Base-by-base conservation (phyloP, 2,329 filamentous ascomycete species). In the Pleurostoma richardsiae region DNA sequence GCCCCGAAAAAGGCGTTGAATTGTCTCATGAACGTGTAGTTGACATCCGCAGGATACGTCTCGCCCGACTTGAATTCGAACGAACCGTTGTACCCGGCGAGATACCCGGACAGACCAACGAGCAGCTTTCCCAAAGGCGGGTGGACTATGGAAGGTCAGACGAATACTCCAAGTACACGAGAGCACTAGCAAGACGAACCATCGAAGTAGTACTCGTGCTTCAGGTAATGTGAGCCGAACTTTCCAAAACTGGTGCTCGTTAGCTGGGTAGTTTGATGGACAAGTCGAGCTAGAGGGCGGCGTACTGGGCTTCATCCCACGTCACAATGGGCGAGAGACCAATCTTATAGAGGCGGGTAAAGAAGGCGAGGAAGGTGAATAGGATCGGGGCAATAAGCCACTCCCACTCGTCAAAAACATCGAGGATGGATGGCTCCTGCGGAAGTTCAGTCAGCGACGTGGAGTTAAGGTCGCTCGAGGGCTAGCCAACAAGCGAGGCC, bases 51-150 rank as follows among this genome's bases (percentile, higher is more conserved):
- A 8, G 94, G 94, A 66, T 99, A 99, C 46, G 82, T 90, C 63
- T 97, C 94, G 65, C 94, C 94, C 45, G 92, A 97, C 71, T 99
- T 99, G 80, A 99, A 99, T 64, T 99, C 94, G 70, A 99, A 99
- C 4, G 92, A 95, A 49, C 94, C 94, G 74, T 99, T 99, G 77
- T 99, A 99, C 55, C 92, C 92, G 56, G 92, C 95, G 51, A 99
- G 79, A 63, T 95, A 95, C 64, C 94, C 94, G 5, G 94, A 97
- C 44, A 99, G 79, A 52, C 94, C 94, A 58, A 99, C 92, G 47
- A 99, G 83, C 83, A 99, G 97, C 77, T 99, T 99, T 65, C 94
- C 94, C 51, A 99, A 83, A 46, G 94, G 94, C 54, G 94, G 94
- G 69, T 95, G 33, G 62, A 58, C 19, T 19, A 19, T 19, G 19